phyloP scores from a whole-genome alignment of 257 asterid genomes.

The Paulownia fortunei region DNA sequence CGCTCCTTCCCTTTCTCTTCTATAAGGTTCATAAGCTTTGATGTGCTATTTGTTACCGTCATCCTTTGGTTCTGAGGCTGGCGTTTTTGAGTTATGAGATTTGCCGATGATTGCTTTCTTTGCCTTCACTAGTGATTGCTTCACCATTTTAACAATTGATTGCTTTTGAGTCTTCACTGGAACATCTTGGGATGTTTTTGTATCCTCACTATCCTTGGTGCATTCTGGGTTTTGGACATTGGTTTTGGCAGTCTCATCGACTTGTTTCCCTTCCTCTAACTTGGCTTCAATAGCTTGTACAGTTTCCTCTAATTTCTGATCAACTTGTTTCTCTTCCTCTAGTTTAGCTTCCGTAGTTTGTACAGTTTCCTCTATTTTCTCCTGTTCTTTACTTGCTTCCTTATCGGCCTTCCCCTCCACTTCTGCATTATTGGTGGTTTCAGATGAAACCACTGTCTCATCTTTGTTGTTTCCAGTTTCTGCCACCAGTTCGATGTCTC shows the following conservation, averaged over 20 bases:
- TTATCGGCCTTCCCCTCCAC: background rate
- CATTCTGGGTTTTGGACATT: slow-evolving; percentile 34
- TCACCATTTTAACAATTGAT: slow-evolving; percentile 77
- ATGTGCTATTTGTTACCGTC: slow-evolving; percentile 48
- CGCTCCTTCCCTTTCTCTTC: background rate
- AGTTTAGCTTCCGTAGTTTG: slow-evolving; percentile 16
- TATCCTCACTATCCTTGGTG: slow-evolving; percentile 39
- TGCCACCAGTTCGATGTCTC: slow-evolving; percentile 39
- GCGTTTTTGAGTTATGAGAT: slow-evolving; percentile 66
- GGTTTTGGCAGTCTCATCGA: slow-evolving; percentile 33
- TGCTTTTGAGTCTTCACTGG: slow-evolving; percentile 63
- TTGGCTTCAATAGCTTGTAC: slow-evolving; percentile 35
- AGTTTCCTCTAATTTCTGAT: slow-evolving; percentile 24
- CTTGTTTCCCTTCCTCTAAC: slow-evolving; percentile 37
- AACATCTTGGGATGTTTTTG: slow-evolving; percentile 45
- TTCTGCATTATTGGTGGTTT: background rate
- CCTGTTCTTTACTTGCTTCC: slow-evolving; percentile 2
- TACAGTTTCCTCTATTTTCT: slow-evolving; percentile 36
- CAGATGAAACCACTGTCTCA: slow-evolving; percentile 30
- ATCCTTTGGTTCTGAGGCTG: slow-evolving; percentile 49
- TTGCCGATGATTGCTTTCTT: slow-evolving; percentile 89
- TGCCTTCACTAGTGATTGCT: slow-evolving; percentile 90
- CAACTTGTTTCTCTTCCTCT: slow-evolving; percentile 30
- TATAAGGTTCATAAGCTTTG: background rate
- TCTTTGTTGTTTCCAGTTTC: slow-evolving; percentile 36